These are phyloP conservation scores for Calvatia gigantea DNA, from an alignment of 768 basidiomycete species.

Conservation along the genomic window DNA sequence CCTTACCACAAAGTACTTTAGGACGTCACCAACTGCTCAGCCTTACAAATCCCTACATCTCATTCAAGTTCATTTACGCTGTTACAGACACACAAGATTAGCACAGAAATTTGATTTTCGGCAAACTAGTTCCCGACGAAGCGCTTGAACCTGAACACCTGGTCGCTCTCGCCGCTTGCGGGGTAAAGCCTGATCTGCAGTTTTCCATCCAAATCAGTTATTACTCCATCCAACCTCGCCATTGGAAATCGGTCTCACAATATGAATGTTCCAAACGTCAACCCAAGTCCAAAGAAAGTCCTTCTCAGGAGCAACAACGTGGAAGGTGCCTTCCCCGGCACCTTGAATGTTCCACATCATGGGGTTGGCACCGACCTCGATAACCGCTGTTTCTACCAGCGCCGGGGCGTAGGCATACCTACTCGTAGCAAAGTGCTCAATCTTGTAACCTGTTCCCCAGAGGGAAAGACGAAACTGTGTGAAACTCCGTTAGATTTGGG, in stretches of 20 bases:
- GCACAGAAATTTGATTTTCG: no score
- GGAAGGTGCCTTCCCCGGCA: not conserved
- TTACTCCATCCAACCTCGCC: no score
- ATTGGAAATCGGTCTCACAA: not conserved
- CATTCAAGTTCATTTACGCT: no score
- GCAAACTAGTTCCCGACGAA: not conserved
- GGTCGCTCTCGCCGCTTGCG: not conserved
- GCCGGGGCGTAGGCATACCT: not conserved
- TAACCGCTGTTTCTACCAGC: not conserved
- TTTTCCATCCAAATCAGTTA: not conserved
- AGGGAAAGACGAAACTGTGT: not conserved
- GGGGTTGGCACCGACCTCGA: not conserved
- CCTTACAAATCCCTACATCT: no score
- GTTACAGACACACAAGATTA: no score
- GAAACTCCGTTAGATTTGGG: not conserved
- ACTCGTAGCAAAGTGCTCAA: not conserved
- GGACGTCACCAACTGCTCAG: no score
- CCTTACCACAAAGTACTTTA: no score
- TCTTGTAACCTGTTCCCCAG: not conserved
- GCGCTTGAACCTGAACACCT: not conserved
- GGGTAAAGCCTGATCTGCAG: not conserved
- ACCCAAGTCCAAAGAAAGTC: not conserved
- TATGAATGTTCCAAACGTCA: not conserved
- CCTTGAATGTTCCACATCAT: not conserved
- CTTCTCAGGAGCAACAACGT: not conserved